These are phyloP conservation scores for Tricholomella constricta DNA, from an alignment of 768 basidiomycete genomes.

Conservation along the genomic window DNA sequence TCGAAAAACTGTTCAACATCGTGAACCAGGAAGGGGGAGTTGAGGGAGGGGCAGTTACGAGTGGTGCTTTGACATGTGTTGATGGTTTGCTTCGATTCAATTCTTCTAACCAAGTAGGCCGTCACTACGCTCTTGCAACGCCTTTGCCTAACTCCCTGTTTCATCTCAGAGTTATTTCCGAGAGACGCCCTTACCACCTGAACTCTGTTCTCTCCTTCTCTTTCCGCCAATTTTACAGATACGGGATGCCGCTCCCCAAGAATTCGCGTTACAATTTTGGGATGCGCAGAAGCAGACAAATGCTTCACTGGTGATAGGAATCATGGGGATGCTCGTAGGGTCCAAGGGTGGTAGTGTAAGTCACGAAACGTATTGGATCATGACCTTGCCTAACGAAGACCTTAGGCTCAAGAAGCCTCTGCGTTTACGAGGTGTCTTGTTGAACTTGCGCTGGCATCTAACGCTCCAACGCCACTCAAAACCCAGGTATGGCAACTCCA, in stretches of 20 bases:
- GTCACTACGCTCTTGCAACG: background rate
- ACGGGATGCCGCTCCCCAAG: conserved; percentile 69
- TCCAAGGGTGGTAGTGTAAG: conserved; percentile 67
- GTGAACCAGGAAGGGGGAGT: conserved; percentile 87
- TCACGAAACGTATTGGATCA: conserved; percentile 15
- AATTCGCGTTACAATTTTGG: conserved; percentile 97
- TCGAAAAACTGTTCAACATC: conserved; percentile 92
- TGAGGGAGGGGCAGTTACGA: conserved; percentile 85
- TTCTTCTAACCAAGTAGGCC: conserved; percentile 85
- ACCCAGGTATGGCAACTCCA: conserved; percentile 59
- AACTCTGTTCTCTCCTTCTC: conserved; percentile 67
- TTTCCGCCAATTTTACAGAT: conserved; percentile 67
- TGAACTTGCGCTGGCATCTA: conserved; percentile 91
- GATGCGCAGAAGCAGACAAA: conserved; percentile 88
- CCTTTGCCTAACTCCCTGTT: background rate
- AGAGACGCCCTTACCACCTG: conserved; percentile 74
- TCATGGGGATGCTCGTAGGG: conserved; percentile 85
- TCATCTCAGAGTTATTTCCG: conserved; percentile 89
- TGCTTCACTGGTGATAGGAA: conserved; percentile 72
- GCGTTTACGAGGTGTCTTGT: conserved; percentile 75
- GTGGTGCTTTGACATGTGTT: conserved; percentile 83
- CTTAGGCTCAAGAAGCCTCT: conserved; percentile 56
- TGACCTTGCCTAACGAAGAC: background rate
- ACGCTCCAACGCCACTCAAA: conserved; percentile 86
- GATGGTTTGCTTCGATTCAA: conserved; percentile 91